A percentile compares a stretch with the other conserved stretches of the same genome.
Evolutionary conservation across 352 stramenopile species (phyloP).

Genomic region (Globisporangium camurandrum): DNA sequence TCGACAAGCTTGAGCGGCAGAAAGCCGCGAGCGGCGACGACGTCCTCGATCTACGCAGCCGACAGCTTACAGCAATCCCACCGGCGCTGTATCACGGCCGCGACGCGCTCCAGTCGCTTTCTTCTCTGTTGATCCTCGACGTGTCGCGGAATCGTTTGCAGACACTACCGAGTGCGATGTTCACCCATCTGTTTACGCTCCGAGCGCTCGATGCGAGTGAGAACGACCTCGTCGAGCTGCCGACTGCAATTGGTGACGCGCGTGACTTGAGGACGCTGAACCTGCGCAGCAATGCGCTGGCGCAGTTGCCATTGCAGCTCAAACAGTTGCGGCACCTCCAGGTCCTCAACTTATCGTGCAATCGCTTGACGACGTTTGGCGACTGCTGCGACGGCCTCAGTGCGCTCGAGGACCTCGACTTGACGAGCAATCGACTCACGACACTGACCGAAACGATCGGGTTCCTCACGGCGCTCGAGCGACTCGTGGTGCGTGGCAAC

Average conservation of each 20-base stretch:
- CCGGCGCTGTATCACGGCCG: slow-evolving; percentile 36
- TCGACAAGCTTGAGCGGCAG: slow-evolving; percentile 36
- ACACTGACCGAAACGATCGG: slow-evolving; percentile 28
- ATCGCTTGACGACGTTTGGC: slow-evolving; percentile 35
- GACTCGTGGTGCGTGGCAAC: slow-evolving; percentile 34
- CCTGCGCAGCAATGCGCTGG: slow-evolving; percentile 41
- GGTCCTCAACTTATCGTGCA: slow-evolving; percentile 41
- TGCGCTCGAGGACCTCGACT: slow-evolving; percentile 42
- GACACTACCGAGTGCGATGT: slow-evolving; percentile 33
- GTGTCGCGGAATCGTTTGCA: slow-evolving; percentile 45
- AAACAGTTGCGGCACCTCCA: slow-evolving; percentile 22
- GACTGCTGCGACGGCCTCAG: slow-evolving; percentile 30
- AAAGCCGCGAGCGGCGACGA: slow-evolving; percentile 53
- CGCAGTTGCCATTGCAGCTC: slow-evolving; percentile 22
- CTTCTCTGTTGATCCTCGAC: slow-evolving; percentile 60
- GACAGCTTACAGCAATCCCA: slow-evolving; percentile 30
- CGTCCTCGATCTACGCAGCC: slow-evolving; percentile 29
- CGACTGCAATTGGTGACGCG: slow-evolving; percentile 43
- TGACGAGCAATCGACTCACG: slow-evolving; percentile 39
- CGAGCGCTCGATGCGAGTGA: slow-evolving; percentile 47
- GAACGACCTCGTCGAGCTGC: slow-evolving; percentile 39
- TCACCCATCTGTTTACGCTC: slow-evolving; percentile 50
- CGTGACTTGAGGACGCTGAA: slow-evolving; percentile 41
- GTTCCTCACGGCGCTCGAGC: slow-evolving; percentile 24
- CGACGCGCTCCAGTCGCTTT: slow-evolving; percentile 40